Conservation (phyloP, 495 filamentous ascomycete genomes). For the Astrothelium macrocarpum region DNA sequence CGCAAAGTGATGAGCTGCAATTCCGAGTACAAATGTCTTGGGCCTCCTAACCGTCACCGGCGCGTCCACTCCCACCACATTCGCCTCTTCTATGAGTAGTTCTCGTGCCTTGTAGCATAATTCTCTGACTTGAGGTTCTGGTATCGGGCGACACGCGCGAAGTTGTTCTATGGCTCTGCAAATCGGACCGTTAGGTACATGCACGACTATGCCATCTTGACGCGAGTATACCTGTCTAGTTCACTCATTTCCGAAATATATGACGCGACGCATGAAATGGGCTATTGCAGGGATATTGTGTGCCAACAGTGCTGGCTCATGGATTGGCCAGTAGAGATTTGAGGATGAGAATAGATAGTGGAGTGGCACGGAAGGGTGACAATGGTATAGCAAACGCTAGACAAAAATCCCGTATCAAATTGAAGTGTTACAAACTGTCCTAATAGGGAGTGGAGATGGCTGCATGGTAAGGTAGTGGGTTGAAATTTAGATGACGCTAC, state of each 20-base stretch:
- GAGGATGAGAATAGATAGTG: too few relatives aligned
- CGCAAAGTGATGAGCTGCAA: not conserved
- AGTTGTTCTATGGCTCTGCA: constrained; percentile 83
- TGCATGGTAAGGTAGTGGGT: not conserved
- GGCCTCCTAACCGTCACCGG: constrained; percentile 69
- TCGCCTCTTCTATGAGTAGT: constrained; percentile 93
- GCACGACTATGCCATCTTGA: not conserved
- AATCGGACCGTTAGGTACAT: constrained; percentile 9
- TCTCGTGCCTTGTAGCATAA: constrained; percentile 97
- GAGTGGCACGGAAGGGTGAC: too few relatives aligned
- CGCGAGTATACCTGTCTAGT: constrained; percentile 58
- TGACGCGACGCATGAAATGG: not conserved
- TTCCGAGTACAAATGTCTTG: not conserved
- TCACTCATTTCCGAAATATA: constrained; percentile 60
- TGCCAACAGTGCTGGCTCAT: not conserved
- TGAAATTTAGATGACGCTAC: not conserved
- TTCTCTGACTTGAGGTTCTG: constrained; percentile 87
- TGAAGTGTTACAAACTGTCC: too few relatives aligned
- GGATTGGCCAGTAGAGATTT: not conserved
- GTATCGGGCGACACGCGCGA: constrained; percentile 90
- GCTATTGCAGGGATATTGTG: not conserved
- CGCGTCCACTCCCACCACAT: constrained; percentile 91
- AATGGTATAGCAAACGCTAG: too few relatives aligned
- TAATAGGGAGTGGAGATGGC: not conserved
- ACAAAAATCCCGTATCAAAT: too few relatives aligned